A percentile compares a stretch with the other conserved stretches of the same genome.
phyloP scores from a whole-genome alignment of 768 basidiomycete genomes.

The Boletus sensibilis region DNA sequence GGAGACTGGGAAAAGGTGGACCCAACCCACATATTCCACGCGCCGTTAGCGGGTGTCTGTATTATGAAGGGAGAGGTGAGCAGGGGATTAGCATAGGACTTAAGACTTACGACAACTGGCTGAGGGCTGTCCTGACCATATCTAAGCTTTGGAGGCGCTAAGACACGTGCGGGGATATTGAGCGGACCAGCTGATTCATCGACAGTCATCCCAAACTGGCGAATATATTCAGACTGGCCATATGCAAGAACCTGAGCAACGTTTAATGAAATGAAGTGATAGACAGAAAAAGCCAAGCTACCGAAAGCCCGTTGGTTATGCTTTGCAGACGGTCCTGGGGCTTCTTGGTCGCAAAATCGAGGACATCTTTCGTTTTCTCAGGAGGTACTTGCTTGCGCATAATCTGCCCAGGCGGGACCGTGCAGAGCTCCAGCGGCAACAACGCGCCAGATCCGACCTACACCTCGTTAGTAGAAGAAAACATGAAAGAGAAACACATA shows the following conservation, averaged over 20 bases:
- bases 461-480: constrained; percentile 23
- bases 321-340: constrained; percentile 56
- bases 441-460: constrained; percentile 63
- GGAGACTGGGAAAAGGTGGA: neutral
- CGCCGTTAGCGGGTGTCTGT: constrained; percentile 61
- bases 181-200: constrained; percentile 50
- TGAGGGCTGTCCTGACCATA: constrained; percentile 62
- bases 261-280: neutral
- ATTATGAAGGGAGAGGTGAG: constrained; percentile 3
- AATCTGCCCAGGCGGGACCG: constrained; percentile 62
- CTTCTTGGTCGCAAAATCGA: constrained; percentile 65
- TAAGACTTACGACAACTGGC: constrained; percentile 50
- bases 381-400: constrained; percentile 70
- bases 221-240: constrained; percentile 72
- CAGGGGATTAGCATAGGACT: neutral
- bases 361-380: constrained; percentile 60
- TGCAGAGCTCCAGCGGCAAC: constrained; percentile 67
- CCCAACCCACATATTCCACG: constrained; percentile 71
- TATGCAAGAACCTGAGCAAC: constrained; percentile 55
- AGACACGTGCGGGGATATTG: constrained; percentile 57
- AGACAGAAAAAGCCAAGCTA: constrained; percentile 22
- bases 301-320: constrained; percentile 54
- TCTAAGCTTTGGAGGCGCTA: constrained; percentile 61
- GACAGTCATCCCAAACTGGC: constrained; percentile 70
- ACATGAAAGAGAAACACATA: constrained; percentile 27